phyloP scores from a whole-genome alignment of 83 land plant genomes.

The Thuja plicata region DNA sequence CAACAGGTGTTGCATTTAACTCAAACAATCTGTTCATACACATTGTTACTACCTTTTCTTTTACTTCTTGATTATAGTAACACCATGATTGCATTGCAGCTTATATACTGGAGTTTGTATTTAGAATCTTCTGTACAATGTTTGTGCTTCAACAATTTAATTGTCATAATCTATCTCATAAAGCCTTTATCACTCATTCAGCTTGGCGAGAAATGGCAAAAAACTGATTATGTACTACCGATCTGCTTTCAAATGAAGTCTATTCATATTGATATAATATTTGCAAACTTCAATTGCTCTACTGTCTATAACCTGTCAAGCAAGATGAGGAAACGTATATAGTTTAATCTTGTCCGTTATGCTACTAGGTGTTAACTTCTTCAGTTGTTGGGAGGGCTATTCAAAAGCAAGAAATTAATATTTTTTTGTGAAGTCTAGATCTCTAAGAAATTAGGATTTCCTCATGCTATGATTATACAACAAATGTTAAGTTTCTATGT shows the following conservation, averaged over 20 bases:
- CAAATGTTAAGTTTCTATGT: background rate
- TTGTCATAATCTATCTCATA: background rate
- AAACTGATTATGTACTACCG: background rate
- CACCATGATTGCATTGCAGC: background rate
- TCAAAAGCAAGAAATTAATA: background rate
- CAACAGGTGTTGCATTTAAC: conserved; percentile 54
- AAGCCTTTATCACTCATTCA: background rate
- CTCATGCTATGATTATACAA: background rate
- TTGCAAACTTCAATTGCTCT: background rate
- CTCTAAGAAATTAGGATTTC: background rate
- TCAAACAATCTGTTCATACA: background rate
- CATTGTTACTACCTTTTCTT: background rate
- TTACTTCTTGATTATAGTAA: background rate
- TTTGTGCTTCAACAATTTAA: background rate
- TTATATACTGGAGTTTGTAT: background rate
- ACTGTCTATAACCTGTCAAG: background rate
- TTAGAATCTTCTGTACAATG: background rate
- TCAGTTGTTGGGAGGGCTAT: background rate
- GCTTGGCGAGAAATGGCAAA: background rate
- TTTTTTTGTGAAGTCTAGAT: background rate
- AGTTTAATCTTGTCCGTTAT: background rate
- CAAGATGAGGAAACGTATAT: background rate
- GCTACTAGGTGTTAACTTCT: background rate
- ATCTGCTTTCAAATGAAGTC: background rate
- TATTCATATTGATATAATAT: background rate